Evolutionary conservation across 2,329 filamentous ascomycete genomes (phyloP), one percentile per base, ranked within the genome.

Genomic region (Talaromyces sp.): DNA sequence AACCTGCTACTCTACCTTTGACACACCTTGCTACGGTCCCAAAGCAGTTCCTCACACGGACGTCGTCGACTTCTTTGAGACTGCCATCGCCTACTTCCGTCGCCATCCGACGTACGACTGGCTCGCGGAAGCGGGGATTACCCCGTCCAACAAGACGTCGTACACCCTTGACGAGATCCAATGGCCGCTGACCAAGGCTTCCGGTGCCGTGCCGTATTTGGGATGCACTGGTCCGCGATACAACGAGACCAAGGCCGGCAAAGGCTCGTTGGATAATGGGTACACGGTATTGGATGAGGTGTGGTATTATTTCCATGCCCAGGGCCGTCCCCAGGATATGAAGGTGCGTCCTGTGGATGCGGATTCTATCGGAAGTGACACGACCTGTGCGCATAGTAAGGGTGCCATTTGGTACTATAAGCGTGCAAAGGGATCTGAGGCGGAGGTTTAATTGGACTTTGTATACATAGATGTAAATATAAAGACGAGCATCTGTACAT

Each of bases 1-100:
- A 2, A 88, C 86, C 14, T 89, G 86, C 78, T 88, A 77, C 77
- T 84, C 81, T 53, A 87, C 82, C 62, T 88, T 89, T 68, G 84
- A 88, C 67, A 73, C 79, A 6, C 80, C 83, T 31, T 89, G 87
- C 80, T 89, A 87, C 71, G 84, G 84, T 0, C 83, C 85, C 5
- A 68, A 78, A 63, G 85, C 86, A 69, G 69, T 70, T 54, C 56
- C 82, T 65, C 81, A 87, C 71, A 75, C 81, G 62, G 86, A 88
- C 26, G 80, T 88, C 1, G 76, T 85, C 35, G 83, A 88, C 63
- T 89, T 83, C 75, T 87, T 86, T 75, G 78, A 83, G 69, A 87
- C 85, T 0, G 75, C 81, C 12, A 79, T 87, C 58, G 69, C 75
- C 43, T 88, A 83, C 72, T 85, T 84, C 76, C 76, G 77, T 66